phyloP scores from a whole-genome alignment of 225 moss, liverwort and hornwort species.

The Neckera pumila region DNA sequence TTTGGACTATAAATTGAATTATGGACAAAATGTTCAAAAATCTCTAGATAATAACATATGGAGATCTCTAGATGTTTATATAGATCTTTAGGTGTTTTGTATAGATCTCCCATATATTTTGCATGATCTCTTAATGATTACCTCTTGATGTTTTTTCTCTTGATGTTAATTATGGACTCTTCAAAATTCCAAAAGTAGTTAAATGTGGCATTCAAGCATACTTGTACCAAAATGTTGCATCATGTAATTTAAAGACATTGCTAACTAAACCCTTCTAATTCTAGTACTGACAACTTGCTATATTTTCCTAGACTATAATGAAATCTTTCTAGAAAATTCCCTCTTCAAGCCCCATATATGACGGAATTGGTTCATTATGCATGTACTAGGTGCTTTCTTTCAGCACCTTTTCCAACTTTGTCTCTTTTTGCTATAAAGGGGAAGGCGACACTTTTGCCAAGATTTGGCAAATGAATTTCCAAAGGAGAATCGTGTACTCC shows the following conservation, averaged over 20 bases:
- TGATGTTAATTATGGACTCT: too few species aligned
- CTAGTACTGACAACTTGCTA: background rate
- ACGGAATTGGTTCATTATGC: fast-evolving
- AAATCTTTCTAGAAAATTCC: too few species aligned
- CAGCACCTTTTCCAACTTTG: background rate
- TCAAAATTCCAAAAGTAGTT: too few species aligned
- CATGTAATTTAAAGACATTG: background rate
- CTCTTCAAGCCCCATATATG: background rate
- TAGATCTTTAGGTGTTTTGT: too few species aligned
- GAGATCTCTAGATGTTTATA: too few species aligned
- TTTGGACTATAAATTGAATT: too few species aligned
- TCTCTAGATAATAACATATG: too few species aligned
- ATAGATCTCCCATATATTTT: too few species aligned
- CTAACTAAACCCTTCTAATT: background rate
- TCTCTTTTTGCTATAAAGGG: too few species aligned
- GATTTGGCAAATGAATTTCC: background rate
- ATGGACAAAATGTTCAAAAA: too few species aligned
- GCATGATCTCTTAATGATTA: too few species aligned
- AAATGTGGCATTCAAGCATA: background rate
- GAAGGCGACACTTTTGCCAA: background rate
- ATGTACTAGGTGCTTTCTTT: background rate
- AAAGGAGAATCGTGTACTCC: background rate
- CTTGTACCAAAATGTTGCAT: background rate
- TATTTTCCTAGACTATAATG: background rate
- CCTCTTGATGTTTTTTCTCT: too few species aligned